phyloP scores from a whole-genome alignment of 345 rosid genomes.

The Lepidium africanum region DNA sequence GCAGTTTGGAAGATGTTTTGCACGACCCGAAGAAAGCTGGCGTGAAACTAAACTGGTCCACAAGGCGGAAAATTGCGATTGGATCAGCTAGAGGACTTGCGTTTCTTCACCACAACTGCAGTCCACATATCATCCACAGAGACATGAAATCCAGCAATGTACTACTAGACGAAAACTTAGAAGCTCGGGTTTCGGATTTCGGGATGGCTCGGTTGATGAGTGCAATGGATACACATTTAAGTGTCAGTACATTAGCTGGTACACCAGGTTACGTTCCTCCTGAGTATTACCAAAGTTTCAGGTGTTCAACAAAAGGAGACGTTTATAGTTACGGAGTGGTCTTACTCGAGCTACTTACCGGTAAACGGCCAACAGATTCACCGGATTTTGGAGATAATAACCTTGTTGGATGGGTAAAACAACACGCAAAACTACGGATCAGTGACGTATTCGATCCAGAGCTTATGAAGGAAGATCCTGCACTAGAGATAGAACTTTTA shows the following conservation, averaged over 20 bases:
- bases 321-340: conserved; percentile 97
- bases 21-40: conserved; percentile 63
- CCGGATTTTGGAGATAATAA: conserved; percentile 96
- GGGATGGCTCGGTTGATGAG: conserved; percentile 97
- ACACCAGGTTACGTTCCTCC: conserved; percentile 99
- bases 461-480: conserved; percentile 69
- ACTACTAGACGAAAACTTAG: conserved; percentile 72
- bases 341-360: conserved; percentile 80
- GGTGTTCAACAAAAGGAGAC: conserved; percentile 85
- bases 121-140: conserved; percentile 83
- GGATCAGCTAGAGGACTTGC: conserved; percentile 92
- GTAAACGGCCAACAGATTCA: conserved; percentile 86
- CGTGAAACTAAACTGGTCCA: conserved; percentile 72
- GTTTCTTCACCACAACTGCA: conserved; percentile 86
- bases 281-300: conserved; percentile 88
- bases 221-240: conserved; percentile 85
- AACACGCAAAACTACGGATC: conserved; percentile 63
- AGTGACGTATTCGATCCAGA: conserved; percentile 78
- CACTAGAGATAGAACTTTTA: conserved; percentile 61
- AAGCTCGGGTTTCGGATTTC: conserved; percentile 92
- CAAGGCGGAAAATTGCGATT: conserved; percentile 70
- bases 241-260: conserved; percentile 96
- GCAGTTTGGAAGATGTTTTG: conserved; percentile 90
- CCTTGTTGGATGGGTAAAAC: conserved; percentile 97
- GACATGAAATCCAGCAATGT: conserved; percentile 99